phyloP scores from a whole-genome alignment of 805 yeast genomes.

The Cyberlindnera mycetangii region DNA sequence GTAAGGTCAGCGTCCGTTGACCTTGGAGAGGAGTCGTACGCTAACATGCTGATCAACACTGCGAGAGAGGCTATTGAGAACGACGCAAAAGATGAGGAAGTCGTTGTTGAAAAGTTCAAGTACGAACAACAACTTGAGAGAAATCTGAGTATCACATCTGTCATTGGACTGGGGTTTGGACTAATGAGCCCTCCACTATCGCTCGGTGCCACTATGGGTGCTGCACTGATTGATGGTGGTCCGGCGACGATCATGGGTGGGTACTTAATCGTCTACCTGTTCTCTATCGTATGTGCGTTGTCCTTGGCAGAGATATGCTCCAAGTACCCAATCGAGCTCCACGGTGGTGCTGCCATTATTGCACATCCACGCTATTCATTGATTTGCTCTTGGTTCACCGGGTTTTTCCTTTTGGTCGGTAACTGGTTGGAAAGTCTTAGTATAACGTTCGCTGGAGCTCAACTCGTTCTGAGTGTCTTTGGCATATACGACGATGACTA shows the following conservation, averaged over 20 bases:
- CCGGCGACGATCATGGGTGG: conserved; percentile 75
- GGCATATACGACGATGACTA: conserved; percentile 60
- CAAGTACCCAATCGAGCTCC: conserved; percentile 74
- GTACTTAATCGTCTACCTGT: conserved; percentile 62
- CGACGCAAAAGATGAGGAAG: conserved; percentile 31
- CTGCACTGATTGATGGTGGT: conserved; percentile 73
- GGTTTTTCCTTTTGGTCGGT: conserved; percentile 72
- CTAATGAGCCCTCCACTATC: conserved; percentile 83
- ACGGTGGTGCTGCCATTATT: conserved; percentile 72
- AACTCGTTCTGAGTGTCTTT: conserved; percentile 62
- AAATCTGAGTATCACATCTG: conserved; percentile 63
- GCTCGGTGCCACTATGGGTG: conserved; percentile 67
- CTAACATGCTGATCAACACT: conserved; percentile 18
- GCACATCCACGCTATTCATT: conserved; percentile 57
- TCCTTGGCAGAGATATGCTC: conserved; percentile 77
- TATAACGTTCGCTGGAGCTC: conserved; percentile 73
- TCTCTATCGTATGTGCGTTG: conserved; percentile 61
- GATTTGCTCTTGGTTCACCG: conserved; percentile 70
- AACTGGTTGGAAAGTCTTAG: conserved; percentile 77
- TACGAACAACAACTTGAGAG: conserved; percentile 71
- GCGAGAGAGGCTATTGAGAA: conserved; percentile 23
- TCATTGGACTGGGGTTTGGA: conserved; percentile 76
- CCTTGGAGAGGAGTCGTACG: conserved; percentile 10
- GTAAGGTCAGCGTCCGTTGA: conserved; percentile 10
- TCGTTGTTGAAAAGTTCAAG: conserved; percentile 63